Evolutionary conservation across 2,329 filamentous ascomycete genomes (phyloP).

Genomic region (Colletotrichum horii): DNA sequence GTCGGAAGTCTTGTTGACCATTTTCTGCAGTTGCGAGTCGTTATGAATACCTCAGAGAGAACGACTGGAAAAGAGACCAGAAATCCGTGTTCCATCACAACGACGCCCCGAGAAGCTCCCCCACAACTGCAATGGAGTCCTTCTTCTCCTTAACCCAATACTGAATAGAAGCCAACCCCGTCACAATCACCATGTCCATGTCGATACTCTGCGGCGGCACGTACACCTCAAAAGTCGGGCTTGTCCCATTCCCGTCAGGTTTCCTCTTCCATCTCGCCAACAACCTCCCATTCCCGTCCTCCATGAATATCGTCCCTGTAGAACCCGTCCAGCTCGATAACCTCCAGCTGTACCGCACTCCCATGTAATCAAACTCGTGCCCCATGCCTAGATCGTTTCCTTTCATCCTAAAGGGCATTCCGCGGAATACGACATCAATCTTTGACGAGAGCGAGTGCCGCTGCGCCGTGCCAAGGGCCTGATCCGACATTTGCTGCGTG

Average conservation of each 20-base stretch:
- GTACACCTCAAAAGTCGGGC: slow-evolving; percentile 13
- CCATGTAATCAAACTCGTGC: neutral
- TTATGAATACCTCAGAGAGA: neutral
- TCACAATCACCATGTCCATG: slow-evolving; percentile 15
- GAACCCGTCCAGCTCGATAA: neutral
- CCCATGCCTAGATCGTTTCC: neutral
- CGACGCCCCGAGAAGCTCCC: neutral
- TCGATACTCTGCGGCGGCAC: slow-evolving; percentile 14
- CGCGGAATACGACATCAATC: slow-evolving; percentile 7
- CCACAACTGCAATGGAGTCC: neutral
- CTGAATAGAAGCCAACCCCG: neutral
- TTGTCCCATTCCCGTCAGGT: neutral
- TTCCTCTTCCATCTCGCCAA: neutral
- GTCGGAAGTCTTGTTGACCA: neutral
- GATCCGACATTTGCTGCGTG: neutral
- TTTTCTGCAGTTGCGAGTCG: neutral
- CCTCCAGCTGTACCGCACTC: neutral
- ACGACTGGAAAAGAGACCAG: neutral
- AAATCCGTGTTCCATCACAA: neutral
- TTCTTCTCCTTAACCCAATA: slow-evolving; percentile 8
- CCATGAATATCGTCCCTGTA: neutral
- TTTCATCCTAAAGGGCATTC: slow-evolving; percentile 15
- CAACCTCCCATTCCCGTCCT: neutral
- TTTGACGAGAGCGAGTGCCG: slow-evolving; percentile 6
- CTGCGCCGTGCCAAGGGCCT: neutral